A percentile compares a stretch with the other conserved stretches of the same genome.
phyloP scores from a whole-genome alignment of 2,329 filamentous ascomycete species.

The Pseudogymnoascus sp. region DNA sequence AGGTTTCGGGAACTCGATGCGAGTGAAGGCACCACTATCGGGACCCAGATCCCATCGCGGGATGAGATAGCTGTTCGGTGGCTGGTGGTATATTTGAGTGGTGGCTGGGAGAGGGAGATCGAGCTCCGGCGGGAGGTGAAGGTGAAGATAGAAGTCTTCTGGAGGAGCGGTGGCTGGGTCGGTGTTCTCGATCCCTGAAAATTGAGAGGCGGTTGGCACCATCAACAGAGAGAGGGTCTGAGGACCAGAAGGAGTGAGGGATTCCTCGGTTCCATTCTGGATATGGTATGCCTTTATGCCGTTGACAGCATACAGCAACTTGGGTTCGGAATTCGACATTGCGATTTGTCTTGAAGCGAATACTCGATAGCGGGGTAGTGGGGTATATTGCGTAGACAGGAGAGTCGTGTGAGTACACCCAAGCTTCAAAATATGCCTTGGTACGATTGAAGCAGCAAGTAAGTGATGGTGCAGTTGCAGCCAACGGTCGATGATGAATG shows the following conservation, averaged over 20 bases:
- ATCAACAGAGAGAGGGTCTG: constrained; percentile 91
- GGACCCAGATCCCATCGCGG: constrained; percentile 90
- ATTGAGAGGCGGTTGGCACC: constrained; percentile 82
- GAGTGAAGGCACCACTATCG: constrained; percentile 81
- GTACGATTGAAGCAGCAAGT: background rate
- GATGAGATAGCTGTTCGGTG: constrained; percentile 85
- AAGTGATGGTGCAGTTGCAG: background rate
- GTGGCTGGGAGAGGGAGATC: constrained; percentile 90
- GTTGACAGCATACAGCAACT: constrained; percentile 63
- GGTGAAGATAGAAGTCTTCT: constrained; percentile 94
- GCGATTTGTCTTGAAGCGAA: background rate
- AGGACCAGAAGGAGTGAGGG: constrained; percentile 75
- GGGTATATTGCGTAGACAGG: background rate
- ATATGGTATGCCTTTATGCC: constrained; percentile 90
- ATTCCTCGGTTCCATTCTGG: constrained; percentile 74
- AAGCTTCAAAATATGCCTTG: constrained; percentile 2
- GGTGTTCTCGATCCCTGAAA: constrained; percentile 45
- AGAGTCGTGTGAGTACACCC: background rate
- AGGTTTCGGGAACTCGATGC: constrained; percentile 77
- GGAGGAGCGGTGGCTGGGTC: constrained; percentile 52
- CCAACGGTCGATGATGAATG: background rate
- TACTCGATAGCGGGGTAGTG: constrained; percentile 8
- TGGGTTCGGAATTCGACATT: constrained; percentile 41
- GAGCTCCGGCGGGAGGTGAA: constrained; percentile 89
- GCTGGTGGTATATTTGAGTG: constrained; percentile 95